These are phyloP conservation scores for Trichoderma erinaceum DNA, from an alignment of 495 filamentous ascomycete genomes.

Conservation along the genomic window DNA sequence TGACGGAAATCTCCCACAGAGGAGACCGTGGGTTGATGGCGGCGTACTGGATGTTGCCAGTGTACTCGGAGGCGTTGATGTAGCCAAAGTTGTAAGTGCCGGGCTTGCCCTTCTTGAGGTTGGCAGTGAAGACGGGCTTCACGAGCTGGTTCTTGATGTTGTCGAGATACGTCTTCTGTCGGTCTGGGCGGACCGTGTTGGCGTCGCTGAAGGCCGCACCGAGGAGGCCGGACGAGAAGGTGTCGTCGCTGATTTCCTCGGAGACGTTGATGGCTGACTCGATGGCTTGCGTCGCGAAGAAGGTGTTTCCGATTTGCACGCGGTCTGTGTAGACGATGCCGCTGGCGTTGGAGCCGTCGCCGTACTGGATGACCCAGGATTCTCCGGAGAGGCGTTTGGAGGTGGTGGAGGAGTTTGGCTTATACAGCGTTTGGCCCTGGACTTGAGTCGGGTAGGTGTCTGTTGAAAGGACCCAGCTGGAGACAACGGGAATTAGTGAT, in stretches of 20 bases:
- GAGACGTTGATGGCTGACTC: slow-evolving; percentile 60
- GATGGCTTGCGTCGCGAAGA: slow-evolving; percentile 57
- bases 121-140: slow-evolving; percentile 74
- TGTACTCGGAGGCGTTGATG: slow-evolving; percentile 57
- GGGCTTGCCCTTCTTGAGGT: slow-evolving; percentile 52
- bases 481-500: slow-evolving; percentile 8
- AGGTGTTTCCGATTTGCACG: slow-evolving; percentile 59
- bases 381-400: slow-evolving; percentile 46
- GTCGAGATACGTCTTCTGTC: slow-evolving; percentile 80
- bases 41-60: slow-evolving; percentile 55
- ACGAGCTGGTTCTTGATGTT: slow-evolving; percentile 88
- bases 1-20: slow-evolving; percentile 62
- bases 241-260: slow-evolving; percentile 49
- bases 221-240: slow-evolving; percentile 60
- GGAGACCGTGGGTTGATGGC: slow-evolving; percentile 52
- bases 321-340: slow-evolving; percentile 64
- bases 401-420: slow-evolving; percentile 40
- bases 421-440: slow-evolving; percentile 56
- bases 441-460: slow-evolving; percentile 23
- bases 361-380: slow-evolving; percentile 63
- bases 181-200: slow-evolving; percentile 68
- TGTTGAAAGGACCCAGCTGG: slow-evolving; percentile 42
- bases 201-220: slow-evolving; percentile 58
- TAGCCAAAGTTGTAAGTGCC: slow-evolving; percentile 69
- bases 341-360: slow-evolving; percentile 57